phyloP scores from a whole-genome alignment of 257 asterid genomes.

The Penstemon newberryi region DNA sequence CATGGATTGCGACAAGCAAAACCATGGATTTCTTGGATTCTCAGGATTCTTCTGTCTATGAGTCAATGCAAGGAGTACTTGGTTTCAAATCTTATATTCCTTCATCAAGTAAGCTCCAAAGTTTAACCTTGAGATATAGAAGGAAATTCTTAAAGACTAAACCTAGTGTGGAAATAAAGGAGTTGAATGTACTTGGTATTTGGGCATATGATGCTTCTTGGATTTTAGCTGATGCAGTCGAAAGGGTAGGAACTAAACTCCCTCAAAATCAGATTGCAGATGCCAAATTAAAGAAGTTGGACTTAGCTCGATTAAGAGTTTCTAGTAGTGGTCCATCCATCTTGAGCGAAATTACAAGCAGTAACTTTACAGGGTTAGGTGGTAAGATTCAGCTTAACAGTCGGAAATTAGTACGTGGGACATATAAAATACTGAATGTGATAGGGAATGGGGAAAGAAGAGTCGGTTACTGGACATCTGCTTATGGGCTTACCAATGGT shows the following conservation, averaged over 20 bases:
- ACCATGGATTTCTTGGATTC: slow-evolving; percentile 38
- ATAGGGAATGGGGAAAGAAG: slow-evolving; percentile 35
- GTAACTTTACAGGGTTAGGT: slow-evolving; percentile 27
- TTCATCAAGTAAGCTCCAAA: slow-evolving; percentile 28
- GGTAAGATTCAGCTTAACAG: slow-evolving; percentile 33
- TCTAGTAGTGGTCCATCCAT: slow-evolving; percentile 26
- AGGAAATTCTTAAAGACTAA: slow-evolving; percentile 25
- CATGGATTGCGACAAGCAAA: slow-evolving; percentile 47
- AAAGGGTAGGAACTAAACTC: slow-evolving; percentile 17
- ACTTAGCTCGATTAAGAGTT: slow-evolving; percentile 11
- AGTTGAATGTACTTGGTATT: slow-evolving; percentile 30
- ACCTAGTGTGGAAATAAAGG: slow-evolving; percentile 20
- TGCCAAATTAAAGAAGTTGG: neutral
- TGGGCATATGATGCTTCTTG: slow-evolving; percentile 49
- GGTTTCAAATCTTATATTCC: slow-evolving; percentile 41
- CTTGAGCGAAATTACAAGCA: slow-evolving; percentile 26
- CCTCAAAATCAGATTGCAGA: neutral
- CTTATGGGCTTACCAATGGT: slow-evolving; percentile 32
- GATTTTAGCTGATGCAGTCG: slow-evolving; percentile 37
- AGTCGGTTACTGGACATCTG: slow-evolving; percentile 47
- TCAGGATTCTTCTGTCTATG: slow-evolving; percentile 30
- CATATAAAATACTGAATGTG: slow-evolving; percentile 40
- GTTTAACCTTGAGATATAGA: slow-evolving; percentile 36
- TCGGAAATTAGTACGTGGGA: slow-evolving; percentile 31
- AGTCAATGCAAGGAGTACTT: slow-evolving; percentile 41